Conservation (phyloP, 1,139 yeast species). For the Chernovozyma sophiae-reginae region DNA sequence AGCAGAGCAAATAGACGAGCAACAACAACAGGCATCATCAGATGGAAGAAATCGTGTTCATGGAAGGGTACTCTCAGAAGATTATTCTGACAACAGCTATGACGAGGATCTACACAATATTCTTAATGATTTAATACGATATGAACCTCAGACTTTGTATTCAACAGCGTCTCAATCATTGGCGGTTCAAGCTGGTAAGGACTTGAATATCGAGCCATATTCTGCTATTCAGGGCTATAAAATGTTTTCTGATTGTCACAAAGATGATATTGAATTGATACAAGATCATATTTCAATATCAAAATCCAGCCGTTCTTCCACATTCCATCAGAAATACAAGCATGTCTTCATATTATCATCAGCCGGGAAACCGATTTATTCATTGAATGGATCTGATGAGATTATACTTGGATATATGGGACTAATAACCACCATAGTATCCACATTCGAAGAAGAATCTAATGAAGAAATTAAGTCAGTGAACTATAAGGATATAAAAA, state of each 20-base stretch:
- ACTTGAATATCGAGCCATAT: neutral
- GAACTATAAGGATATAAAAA: slow-evolving; percentile 33
- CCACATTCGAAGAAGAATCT: slow-evolving; percentile 49
- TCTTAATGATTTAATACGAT: slow-evolving; percentile 22
- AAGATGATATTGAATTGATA: neutral
- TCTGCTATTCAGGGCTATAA: slow-evolving; percentile 1
- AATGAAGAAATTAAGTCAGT: slow-evolving; percentile 29
- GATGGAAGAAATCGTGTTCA: neutral
- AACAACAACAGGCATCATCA: slow-evolving; percentile 10
- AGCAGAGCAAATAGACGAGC: neutral
- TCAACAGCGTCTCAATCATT: slow-evolving; percentile 2
- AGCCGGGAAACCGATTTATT: slow-evolving; percentile 92
- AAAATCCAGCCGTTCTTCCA: slow-evolving; percentile 18
- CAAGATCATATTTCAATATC: slow-evolving; percentile 16
- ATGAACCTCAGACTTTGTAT: slow-evolving; percentile 9
- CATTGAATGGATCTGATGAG: slow-evolving; percentile 73
- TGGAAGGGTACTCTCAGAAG: neutral
- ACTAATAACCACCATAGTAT: slow-evolving; percentile 60
- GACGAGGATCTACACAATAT: slow-evolving; percentile 28
- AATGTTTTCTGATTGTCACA: neutral
- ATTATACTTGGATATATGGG: slow-evolving; percentile 73
- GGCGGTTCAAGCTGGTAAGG: neutral
- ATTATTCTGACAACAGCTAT: slow-evolving; percentile 8
- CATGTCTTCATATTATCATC: slow-evolving; percentile 81
- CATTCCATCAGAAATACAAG: slow-evolving; percentile 47